These are phyloP conservation scores for Cadophora malorum DNA, from an alignment of 2,329 filamentous ascomycete genomes.

Conservation along the genomic window DNA sequence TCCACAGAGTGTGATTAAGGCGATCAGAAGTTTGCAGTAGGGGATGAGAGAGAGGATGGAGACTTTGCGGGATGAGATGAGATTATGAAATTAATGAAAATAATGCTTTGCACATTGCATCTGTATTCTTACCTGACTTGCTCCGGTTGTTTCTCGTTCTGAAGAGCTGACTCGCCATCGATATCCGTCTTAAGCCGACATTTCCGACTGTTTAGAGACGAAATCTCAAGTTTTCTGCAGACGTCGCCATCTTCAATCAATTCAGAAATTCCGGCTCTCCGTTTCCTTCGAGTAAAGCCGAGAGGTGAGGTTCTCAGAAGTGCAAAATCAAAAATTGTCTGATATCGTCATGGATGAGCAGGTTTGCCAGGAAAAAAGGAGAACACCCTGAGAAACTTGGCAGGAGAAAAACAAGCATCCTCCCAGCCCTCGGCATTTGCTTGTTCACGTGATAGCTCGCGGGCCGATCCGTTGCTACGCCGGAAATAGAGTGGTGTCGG, in stretches of 20 bases:
- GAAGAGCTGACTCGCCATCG: no score
- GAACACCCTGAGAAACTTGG: not conserved
- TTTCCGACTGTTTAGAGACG: no score
- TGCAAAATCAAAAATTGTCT: not conserved
- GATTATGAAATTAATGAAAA: constrained; percentile 5
- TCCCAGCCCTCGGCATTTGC: constrained; percentile 15
- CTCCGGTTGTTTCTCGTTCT: not conserved
- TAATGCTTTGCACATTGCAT: constrained; percentile 4
- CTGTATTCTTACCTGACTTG: no score
- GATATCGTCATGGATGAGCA: not conserved
- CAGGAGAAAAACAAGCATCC: constrained; percentile 1
- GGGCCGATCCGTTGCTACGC: constrained; percentile 9
- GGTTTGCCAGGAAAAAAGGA: not conserved
- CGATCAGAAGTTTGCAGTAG: constrained; percentile 39
- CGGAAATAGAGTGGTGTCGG: not conserved
- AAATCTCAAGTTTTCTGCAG: no score
- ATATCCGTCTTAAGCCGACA: no score
- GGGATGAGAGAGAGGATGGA: not conserved
- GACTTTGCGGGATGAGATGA: not conserved
- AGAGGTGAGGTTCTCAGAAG: not conserved
- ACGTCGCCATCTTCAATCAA: no score
- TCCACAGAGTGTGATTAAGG: constrained; percentile 46
- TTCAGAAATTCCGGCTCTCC: not conserved
- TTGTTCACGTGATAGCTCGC: not conserved
- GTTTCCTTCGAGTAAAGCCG: not conserved